phyloP scores from a whole-genome alignment of 1,139 yeast genomes.

The Taphrina sp. region DNA sequence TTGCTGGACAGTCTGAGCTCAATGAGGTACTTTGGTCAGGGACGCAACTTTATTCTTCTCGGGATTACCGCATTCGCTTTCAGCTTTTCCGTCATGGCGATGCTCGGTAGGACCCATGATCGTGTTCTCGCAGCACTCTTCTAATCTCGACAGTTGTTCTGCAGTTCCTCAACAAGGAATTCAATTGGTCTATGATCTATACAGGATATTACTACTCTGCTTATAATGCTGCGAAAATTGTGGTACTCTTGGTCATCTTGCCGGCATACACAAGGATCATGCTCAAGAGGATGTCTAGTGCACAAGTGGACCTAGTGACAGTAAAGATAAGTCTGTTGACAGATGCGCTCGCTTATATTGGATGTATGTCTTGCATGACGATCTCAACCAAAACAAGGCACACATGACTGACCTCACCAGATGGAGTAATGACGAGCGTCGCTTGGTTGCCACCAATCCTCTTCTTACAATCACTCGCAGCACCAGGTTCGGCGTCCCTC shows the following conservation, averaged over 20 bases:
- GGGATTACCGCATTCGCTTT: background rate
- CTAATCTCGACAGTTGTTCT: constrained; percentile 6
- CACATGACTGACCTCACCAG: background rate
- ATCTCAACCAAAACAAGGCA: too few species aligned
- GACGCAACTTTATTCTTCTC: constrained; percentile 2
- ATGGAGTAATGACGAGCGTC: background rate
- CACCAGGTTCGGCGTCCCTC: background rate
- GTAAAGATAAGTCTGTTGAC: background rate
- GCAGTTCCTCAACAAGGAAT: background rate
- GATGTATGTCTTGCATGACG: constrained; percentile 1
- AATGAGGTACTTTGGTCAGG: background rate
- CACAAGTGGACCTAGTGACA: background rate
- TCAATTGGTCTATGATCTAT: constrained; percentile 1
- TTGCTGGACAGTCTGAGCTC: background rate
- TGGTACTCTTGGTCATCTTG: background rate
- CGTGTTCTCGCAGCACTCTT: too few species aligned
- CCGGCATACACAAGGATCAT: constrained; percentile 6
- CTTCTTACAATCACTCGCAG: background rate
- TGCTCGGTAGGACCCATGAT: background rate
- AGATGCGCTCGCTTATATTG: background rate
- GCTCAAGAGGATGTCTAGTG: background rate
- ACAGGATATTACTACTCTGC: constrained; percentile 1
- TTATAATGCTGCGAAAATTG: constrained; percentile 2
- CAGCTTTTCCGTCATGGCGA: background rate
- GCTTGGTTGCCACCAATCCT: background rate